A percentile compares a stretch with the other conserved stretches of the same genome.
phyloP scores from a whole-genome alignment of 2,329 filamentous ascomycete genomes.

The Epichloe baconii region DNA sequence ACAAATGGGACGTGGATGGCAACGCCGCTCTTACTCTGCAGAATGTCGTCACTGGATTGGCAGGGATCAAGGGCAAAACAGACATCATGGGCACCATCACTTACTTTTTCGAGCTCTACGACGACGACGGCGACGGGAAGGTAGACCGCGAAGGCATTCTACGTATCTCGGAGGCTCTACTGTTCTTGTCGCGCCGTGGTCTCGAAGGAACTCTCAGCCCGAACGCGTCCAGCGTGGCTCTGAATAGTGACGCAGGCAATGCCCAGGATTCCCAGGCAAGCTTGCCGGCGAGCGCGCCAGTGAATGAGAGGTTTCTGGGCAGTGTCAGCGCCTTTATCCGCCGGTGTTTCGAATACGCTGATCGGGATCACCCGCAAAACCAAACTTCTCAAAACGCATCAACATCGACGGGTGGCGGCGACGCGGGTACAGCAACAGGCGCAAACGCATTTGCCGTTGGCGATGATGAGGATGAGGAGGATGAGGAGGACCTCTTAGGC shows the following conservation, averaged over 20 bases:
- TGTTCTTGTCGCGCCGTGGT: slow-evolving; percentile 84
- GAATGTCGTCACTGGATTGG: slow-evolving; percentile 82
- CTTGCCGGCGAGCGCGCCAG: slow-evolving; percentile 39
- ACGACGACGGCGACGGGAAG: slow-evolving; percentile 79
- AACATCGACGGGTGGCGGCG: slow-evolving; percentile 12
- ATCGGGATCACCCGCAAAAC: slow-evolving; percentile 67
- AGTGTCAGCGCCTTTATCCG: slow-evolving; percentile 94
- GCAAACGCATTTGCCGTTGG: slow-evolving; percentile 55
- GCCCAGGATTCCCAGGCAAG: slow-evolving; percentile 21
- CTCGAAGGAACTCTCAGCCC: slow-evolving; percentile 62
- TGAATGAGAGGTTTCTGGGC: slow-evolving; percentile 79
- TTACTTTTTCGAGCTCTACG: slow-evolving; percentile 96
- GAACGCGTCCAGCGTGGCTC: slow-evolving; percentile 43
- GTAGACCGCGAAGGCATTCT: slow-evolving; percentile 93
- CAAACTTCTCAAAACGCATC: slow-evolving; percentile 19
- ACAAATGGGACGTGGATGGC: slow-evolving; percentile 72
- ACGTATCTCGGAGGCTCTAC: slow-evolving; percentile 80
- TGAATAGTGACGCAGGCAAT: slow-evolving; percentile 27
- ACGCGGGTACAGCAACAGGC: slow-evolving; percentile 27
- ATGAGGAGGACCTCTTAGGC: slow-evolving; percentile 46
- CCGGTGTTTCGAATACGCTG: slow-evolving; percentile 94
- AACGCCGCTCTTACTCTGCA: slow-evolving; percentile 71
- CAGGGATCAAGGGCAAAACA: slow-evolving; percentile 78
- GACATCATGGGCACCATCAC: slow-evolving; percentile 98
- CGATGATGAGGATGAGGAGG: slow-evolving; percentile 51